Evolutionary conservation across 768 basidiomycete genomes (phyloP).

Genomic region (Dioszegia aurantiaca): DNA sequence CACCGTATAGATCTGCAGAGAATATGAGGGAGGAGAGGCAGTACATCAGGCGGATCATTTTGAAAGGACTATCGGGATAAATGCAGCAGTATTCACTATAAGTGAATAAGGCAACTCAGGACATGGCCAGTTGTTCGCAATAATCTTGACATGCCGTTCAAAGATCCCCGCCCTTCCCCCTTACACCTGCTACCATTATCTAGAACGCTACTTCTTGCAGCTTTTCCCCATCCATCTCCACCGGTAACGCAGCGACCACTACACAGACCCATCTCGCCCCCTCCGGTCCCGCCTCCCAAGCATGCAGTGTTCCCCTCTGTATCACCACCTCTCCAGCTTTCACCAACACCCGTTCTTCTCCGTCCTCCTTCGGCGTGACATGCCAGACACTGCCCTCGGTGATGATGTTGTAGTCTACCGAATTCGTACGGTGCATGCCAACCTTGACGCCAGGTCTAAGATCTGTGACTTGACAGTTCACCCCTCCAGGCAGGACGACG

Average conservation of each 20-base stretch:
- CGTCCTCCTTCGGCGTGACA: conserved; percentile 30
- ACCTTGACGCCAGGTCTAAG: conserved; percentile 34
- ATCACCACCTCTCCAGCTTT: conserved; percentile 47
- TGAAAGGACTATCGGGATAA: background rate
- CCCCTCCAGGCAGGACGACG: conserved; percentile 34
- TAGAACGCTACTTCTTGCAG: conserved; percentile 40
- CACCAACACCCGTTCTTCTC: conserved; percentile 32
- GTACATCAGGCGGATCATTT: conserved; percentile 1
- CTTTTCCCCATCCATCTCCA: conserved; percentile 22
- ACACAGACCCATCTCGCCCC: conserved; percentile 47
- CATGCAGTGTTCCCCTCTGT: conserved; percentile 50
- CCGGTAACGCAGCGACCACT: conserved; percentile 38
- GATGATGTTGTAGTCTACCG: conserved; percentile 50
- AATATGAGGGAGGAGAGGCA: background rate
- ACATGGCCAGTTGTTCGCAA: too few species aligned
- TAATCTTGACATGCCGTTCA: too few species aligned
- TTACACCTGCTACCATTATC: background rate
- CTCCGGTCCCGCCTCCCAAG: conserved; percentile 45
- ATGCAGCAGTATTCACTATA: too few species aligned
- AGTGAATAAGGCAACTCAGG: too few species aligned
- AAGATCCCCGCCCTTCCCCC: too few species aligned
- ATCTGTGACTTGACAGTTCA: conserved; percentile 45
- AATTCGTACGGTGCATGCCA: conserved; percentile 45
- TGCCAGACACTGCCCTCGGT: conserved; percentile 31
- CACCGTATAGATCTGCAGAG: conserved; percentile 1